A percentile compares a stretch with the other conserved stretches of the same genome.
phyloP scores from a whole-genome alignment of 352 stramenopile species.

The Phytopythium vexans region DNA sequence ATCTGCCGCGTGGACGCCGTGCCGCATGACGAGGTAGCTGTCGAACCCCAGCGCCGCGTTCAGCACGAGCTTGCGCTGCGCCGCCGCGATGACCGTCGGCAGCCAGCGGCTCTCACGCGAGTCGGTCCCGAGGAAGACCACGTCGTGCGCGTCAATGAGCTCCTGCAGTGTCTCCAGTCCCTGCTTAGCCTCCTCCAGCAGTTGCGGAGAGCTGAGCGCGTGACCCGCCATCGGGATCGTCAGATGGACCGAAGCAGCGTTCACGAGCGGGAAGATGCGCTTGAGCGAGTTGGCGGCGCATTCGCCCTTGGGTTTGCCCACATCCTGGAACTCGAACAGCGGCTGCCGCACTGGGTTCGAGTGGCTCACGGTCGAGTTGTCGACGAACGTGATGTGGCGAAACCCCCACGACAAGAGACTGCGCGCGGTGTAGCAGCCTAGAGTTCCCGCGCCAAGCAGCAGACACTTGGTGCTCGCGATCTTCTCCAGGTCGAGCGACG shows the following conservation, averaged over 20 bases:
- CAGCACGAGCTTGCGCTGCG: slow-evolving; percentile 89
- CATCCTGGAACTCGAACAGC: slow-evolving; percentile 95
- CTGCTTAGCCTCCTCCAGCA: slow-evolving; percentile 59
- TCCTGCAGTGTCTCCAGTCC: slow-evolving; percentile 81
- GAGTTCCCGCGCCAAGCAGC: slow-evolving; percentile 93
- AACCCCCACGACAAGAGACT: slow-evolving; percentile 97
- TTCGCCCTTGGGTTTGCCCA: slow-evolving; percentile 92
- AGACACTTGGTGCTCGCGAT: slow-evolving; percentile 93
- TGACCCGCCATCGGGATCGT: slow-evolving; percentile 99
- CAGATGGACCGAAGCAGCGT: slow-evolving; percentile 84
- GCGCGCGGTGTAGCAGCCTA: slow-evolving; percentile 96
- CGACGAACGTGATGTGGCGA: slow-evolving; percentile 96
- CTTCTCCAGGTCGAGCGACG: slow-evolving; percentile 89
- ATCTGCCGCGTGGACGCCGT: slow-evolving; percentile 66
- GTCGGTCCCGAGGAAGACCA: slow-evolving; percentile 97
- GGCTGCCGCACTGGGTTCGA: slow-evolving; percentile 98
- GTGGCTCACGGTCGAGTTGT: slow-evolving; percentile 97
- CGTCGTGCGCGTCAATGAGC: slow-evolving; percentile 93
- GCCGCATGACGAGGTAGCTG: slow-evolving; percentile 97
- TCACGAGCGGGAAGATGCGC: slow-evolving; percentile 92
- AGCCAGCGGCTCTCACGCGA: slow-evolving; percentile 98
- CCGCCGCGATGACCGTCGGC: slow-evolving; percentile 93
- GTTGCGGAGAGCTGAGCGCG: slow-evolving; percentile 53
- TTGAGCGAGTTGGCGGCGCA: slow-evolving; percentile 92
- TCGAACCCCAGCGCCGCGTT: slow-evolving; percentile 92